phyloP scores from a whole-genome alignment of 163 green algal genomes.

The Trebouxiophyceae sp. region DNA sequence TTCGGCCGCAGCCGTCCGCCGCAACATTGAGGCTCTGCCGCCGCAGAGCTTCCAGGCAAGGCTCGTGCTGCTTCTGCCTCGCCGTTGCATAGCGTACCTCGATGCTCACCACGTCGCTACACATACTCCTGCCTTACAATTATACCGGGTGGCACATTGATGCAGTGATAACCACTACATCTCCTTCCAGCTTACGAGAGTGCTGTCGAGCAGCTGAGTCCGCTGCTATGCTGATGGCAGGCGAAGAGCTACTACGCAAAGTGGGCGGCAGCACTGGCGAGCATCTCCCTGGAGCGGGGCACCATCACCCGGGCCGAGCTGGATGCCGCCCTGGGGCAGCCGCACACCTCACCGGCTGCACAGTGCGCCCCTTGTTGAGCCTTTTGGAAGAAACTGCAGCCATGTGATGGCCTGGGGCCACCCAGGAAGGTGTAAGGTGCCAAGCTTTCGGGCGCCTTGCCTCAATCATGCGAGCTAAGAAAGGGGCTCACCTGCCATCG shows the following conservation, averaged over 20 bases:
- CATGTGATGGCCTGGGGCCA: background rate
- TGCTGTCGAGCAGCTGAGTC: background rate
- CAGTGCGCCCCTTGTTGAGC: no score
- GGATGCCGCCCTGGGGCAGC: constrained; percentile 21
- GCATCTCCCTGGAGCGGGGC: constrained; percentile 29
- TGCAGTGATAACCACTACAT: background rate
- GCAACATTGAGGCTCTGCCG: constrained; percentile 4
- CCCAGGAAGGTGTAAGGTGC: background rate
- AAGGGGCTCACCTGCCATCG: background rate
- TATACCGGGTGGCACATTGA: background rate
- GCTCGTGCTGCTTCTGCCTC: background rate
- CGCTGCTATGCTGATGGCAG: background rate
- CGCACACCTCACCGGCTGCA: no score
- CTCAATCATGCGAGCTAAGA: background rate
- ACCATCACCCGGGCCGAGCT: constrained; percentile 27
- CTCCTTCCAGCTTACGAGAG: background rate
- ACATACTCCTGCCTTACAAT: background rate
- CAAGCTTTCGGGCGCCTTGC: background rate
- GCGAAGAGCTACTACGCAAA: constrained; percentile 17
- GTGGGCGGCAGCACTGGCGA: constrained; percentile 23
- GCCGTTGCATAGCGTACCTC: background rate
- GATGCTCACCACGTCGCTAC: background rate
- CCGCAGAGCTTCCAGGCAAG: background rate
- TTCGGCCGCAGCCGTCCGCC: background rate
- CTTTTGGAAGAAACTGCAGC: constrained; percentile 8